Evolutionary conservation across 176 grass and related monocot species (phyloP).

Genomic region (Aegilops umbellulata): DNA sequence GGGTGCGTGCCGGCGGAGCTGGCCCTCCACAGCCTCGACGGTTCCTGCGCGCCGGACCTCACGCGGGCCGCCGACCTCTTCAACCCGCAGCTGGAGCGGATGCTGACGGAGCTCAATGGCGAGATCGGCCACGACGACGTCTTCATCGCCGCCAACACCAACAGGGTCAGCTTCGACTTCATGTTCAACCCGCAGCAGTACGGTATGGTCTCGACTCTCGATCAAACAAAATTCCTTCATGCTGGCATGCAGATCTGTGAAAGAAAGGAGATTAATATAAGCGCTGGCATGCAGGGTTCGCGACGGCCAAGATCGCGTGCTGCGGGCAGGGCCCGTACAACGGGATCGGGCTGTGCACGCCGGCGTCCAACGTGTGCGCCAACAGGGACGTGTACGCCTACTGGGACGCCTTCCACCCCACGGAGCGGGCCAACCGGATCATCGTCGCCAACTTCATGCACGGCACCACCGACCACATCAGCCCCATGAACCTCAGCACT

Average conservation of each 20-base stretch:
- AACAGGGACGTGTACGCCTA: slow-evolving; percentile 74
- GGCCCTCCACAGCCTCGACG: slow-evolving; percentile 62
- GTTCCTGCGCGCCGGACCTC: slow-evolving; percentile 62
- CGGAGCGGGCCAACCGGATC: slow-evolving; percentile 86
- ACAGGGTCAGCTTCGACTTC: slow-evolving; percentile 73
- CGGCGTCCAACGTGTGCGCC: slow-evolving; percentile 72
- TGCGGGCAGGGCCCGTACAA: slow-evolving; percentile 96
- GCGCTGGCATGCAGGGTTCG: slow-evolving; percentile 50
- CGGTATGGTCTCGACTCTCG: background rate
- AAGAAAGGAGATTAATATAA: no score
- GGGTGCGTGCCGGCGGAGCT: slow-evolving; percentile 92
- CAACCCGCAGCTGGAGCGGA: slow-evolving; percentile 74
- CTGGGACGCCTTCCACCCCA: slow-evolving; percentile 88
- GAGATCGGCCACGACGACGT: slow-evolving; percentile 46
- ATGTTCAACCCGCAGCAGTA: slow-evolving; percentile 68
- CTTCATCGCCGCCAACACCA: slow-evolving; percentile 78
- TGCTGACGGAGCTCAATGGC: slow-evolving; percentile 51
- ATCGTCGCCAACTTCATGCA: slow-evolving; percentile 82
- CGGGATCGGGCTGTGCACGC: slow-evolving; percentile 75
- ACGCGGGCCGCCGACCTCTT: slow-evolving; percentile 69
- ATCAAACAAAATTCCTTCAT: no score
- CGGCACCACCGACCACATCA: slow-evolving; percentile 77
- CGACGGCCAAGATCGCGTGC: slow-evolving; percentile 78
- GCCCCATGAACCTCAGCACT: slow-evolving; percentile 95
- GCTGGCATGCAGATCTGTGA: no score